Evolutionary conservation across 345 rosid species (phyloP).

Genomic region (Sonneratia caseolaris): DNA sequence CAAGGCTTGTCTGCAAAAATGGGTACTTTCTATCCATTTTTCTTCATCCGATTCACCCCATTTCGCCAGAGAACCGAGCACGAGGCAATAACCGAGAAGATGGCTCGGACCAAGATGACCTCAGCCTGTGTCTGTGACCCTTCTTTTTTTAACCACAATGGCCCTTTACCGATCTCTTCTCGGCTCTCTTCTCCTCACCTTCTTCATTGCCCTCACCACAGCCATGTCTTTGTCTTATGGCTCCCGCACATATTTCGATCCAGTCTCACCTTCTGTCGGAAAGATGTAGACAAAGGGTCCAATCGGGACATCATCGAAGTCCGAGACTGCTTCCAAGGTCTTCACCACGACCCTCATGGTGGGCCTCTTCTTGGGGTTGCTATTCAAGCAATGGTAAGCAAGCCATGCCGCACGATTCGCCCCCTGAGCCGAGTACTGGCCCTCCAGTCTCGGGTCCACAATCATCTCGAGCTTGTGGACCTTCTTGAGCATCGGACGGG

Average conservation of each 20-base stretch:
- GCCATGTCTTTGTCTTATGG: too few relatives aligned
- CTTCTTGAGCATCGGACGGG: slow-evolving; percentile 41
- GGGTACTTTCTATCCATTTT: not conserved
- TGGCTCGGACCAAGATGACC: slow-evolving; percentile 42
- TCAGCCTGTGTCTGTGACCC: slow-evolving; percentile 22
- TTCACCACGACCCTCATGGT: slow-evolving; percentile 41
- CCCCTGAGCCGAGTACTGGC: slow-evolving; percentile 44
- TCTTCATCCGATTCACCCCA: not conserved
- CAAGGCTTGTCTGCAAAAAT: not conserved
- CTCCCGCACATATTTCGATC: too few relatives aligned
- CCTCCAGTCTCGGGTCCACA: slow-evolving; percentile 57
- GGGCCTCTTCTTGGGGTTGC: slow-evolving; percentile 42
- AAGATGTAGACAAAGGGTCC: slow-evolving; percentile 39
- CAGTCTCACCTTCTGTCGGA: slow-evolving; percentile 9
- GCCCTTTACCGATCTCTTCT: not conserved
- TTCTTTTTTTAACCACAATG: slow-evolving; percentile 10
- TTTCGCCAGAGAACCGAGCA: slow-evolving; percentile 40
- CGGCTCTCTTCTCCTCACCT: slow-evolving; percentile 1
- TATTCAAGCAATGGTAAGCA: slow-evolving; percentile 50
- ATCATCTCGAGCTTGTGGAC: slow-evolving; percentile 26
- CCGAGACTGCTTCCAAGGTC: slow-evolving; percentile 29
- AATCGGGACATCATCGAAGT: slow-evolving; percentile 32
- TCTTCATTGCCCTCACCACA: slow-evolving; percentile 4
- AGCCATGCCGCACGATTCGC: slow-evolving; percentile 34
- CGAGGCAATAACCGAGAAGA: slow-evolving; percentile 59